phyloP scores from a whole-genome alignment of 176 grass and related monocot genomes.

The Avena insularis region DNA sequence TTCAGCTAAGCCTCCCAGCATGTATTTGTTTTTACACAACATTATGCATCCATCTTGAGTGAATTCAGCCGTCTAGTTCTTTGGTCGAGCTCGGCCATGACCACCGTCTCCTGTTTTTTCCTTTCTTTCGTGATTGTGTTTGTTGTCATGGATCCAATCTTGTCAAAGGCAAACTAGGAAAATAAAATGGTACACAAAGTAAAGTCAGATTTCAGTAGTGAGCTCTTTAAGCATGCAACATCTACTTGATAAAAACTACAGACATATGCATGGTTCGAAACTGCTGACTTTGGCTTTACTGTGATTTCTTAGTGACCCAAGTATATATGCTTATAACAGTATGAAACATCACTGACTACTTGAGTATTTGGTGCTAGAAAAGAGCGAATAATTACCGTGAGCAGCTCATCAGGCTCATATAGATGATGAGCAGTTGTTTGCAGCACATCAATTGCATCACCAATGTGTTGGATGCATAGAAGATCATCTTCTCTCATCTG shows the following conservation, averaged over 20 bases:
- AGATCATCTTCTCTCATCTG: conserved; percentile 97
- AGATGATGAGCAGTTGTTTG: conserved; percentile 78
- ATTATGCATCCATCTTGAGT: conserved; percentile 79
- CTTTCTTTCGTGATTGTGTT: conserved; percentile 96
- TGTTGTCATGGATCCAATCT: conserved; percentile 89
- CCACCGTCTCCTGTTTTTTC: conserved; percentile 87
- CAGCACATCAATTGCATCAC: conserved; percentile 93
- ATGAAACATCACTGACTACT: conserved; percentile 5
- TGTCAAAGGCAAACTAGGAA: conserved; percentile 87
- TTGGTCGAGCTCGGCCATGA: conserved; percentile 95
- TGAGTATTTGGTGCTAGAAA: background rate
- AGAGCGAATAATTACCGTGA: conserved; percentile 57
- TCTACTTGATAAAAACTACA: conserved; percentile 3
- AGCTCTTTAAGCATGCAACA: background rate
- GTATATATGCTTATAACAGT: background rate
- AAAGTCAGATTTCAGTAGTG: background rate
- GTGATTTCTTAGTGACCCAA: background rate
- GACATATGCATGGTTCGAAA: background rate
- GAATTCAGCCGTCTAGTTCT: conserved; percentile 79
- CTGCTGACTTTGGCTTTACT: background rate
- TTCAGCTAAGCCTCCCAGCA: conserved; percentile 18
- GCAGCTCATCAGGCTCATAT: conserved; percentile 88
- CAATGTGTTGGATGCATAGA: conserved; percentile 76
- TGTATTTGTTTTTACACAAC: conserved; percentile 1
- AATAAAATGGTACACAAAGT: background rate